phyloP scores from a whole-genome alignment of 202 grass and related monocot species.

The Panicum virgatum region DNA sequence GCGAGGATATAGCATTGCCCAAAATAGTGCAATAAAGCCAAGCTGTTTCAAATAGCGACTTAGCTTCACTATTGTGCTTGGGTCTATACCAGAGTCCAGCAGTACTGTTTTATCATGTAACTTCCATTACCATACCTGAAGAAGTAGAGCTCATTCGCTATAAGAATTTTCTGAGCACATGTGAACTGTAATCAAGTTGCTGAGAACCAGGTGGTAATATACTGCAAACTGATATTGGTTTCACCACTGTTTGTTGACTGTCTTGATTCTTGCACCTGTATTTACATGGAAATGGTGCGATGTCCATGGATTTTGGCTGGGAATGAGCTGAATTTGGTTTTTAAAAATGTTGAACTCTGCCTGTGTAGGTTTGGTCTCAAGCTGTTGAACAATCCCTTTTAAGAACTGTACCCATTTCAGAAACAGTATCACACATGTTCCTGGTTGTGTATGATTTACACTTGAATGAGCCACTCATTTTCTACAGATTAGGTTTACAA shows the following conservation, averaged over 20 bases:
- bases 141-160: background rate
- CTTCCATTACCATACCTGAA: background rate
- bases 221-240: background rate
- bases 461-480: background rate
- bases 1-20: too few species aligned
- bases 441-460: background rate
- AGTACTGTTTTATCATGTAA: background rate
- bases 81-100: background rate
- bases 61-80: background rate
- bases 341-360: background rate
- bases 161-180: conserved; percentile 7
- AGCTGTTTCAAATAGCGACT: too few species aligned
- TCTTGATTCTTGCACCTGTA: background rate
- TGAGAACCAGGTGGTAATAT: background rate
- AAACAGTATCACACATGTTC: background rate
- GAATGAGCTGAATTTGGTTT: background rate
- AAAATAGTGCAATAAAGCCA: background rate
- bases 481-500: background rate
- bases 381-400: background rate
- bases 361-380: background rate
- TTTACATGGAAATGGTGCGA: background rate
- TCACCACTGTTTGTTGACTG: background rate
- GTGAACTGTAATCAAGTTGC: background rate
- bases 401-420: background rate
- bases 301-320: background rate